These are phyloP conservation scores for Chenopodium quinoa DNA, from an alignment of 148 eudicot species.

Conservation along the genomic window DNA sequence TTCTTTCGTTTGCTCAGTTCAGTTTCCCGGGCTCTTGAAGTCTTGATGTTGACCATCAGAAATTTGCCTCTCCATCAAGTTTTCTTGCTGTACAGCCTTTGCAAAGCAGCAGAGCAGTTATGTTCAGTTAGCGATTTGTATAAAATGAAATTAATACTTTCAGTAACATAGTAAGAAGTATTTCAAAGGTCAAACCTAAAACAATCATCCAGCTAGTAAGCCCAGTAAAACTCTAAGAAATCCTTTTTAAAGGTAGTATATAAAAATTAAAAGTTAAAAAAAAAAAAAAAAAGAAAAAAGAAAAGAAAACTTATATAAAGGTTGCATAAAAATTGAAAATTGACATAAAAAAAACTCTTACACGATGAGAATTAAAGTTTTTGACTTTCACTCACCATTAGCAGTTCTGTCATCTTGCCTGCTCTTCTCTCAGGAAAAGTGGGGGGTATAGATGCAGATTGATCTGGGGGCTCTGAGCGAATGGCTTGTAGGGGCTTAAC, in stretches of 20 bases:
- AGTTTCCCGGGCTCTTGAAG: slow-evolving; percentile 23
- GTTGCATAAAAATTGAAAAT: too few species aligned
- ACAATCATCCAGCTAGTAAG: background rate
- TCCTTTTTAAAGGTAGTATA: background rate
- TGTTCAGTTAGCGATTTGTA: slow-evolving; percentile 14
- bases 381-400: slow-evolving; percentile 51
- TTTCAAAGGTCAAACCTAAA: background rate
- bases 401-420: slow-evolving; percentile 88
- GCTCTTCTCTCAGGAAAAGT: slow-evolving; percentile 41
- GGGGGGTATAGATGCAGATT: slow-evolving; percentile 30
- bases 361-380: background rate
- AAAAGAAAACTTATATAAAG: too few species aligned
- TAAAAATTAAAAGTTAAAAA: background rate
- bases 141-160: background rate
- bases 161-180: background rate
- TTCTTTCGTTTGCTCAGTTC: background rate
- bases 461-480: slow-evolving; percentile 29
- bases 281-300: too few species aligned
- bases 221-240: background rate
- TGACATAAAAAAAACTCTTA: background rate
- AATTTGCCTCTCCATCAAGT: slow-evolving; percentile 44
- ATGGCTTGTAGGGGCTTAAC: slow-evolving; percentile 57
- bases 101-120: slow-evolving; percentile 3
- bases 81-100: slow-evolving; percentile 72
- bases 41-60: slow-evolving; percentile 33